Evolutionary conservation across 768 basidiomycete genomes (phyloP).

Genomic region (Tulasnella sp.): DNA sequence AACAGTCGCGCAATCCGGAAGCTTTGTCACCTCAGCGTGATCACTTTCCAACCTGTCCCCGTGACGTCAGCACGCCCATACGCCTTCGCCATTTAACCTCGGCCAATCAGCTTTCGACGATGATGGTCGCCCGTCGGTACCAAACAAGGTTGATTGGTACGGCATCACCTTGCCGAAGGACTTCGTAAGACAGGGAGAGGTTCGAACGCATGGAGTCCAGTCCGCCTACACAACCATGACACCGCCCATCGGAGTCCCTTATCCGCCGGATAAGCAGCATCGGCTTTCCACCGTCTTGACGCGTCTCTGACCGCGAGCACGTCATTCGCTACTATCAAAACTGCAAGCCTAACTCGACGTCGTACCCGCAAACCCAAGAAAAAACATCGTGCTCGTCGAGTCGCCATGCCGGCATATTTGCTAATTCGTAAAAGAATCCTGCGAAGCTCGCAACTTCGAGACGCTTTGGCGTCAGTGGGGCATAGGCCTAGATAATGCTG

Average conservation of each 20-base stretch:
- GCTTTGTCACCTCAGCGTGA: not conserved
- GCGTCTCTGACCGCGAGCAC: not conserved
- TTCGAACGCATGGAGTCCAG: not conserved
- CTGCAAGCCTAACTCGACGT: not conserved
- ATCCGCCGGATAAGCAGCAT: not conserved
- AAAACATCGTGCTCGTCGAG: too few relatives aligned
- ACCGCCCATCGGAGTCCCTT: not conserved
- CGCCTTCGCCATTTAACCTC: not conserved
- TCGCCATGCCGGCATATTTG: not conserved
- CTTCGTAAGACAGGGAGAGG: not conserved
- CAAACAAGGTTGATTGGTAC: not conserved
- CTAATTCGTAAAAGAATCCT: not conserved
- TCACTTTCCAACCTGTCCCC: not conserved
- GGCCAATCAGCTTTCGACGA: not conserved
- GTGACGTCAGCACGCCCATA: slow-evolving; percentile 3
- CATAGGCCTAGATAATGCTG: not conserved
- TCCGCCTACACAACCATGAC: not conserved
- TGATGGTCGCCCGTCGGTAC: not conserved
- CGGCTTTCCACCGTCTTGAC: not conserved
- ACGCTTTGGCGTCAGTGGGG: slow-evolving; percentile 4
- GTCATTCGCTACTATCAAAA: not conserved
- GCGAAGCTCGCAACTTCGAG: slow-evolving; percentile 4
- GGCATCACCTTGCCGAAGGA: not conserved
- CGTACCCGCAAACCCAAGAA: too few relatives aligned
- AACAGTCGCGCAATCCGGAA: not conserved